phyloP scores from a whole-genome alignment of 441 rosid genomes.

The Euphorbia schlechtendalii region DNA sequence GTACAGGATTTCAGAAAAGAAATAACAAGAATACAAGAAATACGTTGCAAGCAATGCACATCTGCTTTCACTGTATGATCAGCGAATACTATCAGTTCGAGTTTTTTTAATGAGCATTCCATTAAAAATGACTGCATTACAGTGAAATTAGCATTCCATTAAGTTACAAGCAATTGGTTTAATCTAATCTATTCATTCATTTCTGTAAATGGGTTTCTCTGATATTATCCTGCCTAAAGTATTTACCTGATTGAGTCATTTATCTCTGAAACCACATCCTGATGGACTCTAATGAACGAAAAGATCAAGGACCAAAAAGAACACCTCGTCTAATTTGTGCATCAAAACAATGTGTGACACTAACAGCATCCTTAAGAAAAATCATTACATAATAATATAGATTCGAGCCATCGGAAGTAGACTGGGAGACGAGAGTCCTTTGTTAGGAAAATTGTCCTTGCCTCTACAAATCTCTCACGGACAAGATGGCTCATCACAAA shows the following conservation, averaged over 20 bases:
- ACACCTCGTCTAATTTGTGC: constrained; percentile 12
- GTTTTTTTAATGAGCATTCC: too few relatives aligned
- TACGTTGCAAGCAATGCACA: background rate
- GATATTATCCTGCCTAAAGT: background rate
- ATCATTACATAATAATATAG: too few relatives aligned
- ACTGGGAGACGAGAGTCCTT: constrained; percentile 29
- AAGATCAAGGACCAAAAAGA: background rate
- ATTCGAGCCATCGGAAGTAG: too few relatives aligned
- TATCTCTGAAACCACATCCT: constrained; percentile 38
- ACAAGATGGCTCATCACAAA: constrained; percentile 69
- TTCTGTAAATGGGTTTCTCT: background rate
- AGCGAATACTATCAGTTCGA: too few relatives aligned
- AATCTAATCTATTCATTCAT: background rate
- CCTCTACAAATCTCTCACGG: constrained; percentile 56
- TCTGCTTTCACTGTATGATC: background rate
- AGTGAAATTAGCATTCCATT: too few relatives aligned
- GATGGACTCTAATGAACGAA: constrained; percentile 31
- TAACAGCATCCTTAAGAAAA: constrained; percentile 3
- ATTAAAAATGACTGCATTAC: too few relatives aligned
- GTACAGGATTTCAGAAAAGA: constrained; percentile 4
- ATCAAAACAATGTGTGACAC: constrained; percentile 7
- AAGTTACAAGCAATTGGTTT: constrained; percentile 2
- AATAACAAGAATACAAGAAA: background rate
- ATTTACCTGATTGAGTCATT: constrained; percentile 44
- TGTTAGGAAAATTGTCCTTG: constrained; percentile 24